These are phyloP conservation scores for Sclerotinia trifoliorum DNA, from an alignment of 2,329 filamentous ascomycete genomes.

Conservation along the genomic window DNA sequence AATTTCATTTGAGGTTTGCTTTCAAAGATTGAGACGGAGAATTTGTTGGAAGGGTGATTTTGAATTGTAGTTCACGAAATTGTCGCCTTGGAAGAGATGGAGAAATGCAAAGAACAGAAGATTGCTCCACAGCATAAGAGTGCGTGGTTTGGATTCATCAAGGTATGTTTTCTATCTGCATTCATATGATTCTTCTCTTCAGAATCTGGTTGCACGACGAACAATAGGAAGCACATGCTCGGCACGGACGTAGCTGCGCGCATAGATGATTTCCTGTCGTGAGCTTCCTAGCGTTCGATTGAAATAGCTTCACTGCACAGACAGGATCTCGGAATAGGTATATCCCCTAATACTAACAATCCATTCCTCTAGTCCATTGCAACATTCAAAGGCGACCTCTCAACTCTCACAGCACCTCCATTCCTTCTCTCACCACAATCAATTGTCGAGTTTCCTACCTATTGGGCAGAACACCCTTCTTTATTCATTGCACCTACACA, in stretches of 20 bases:
- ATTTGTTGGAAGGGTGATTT: background rate
- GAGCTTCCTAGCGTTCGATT: background rate
- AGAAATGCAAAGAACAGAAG: constrained; percentile 28
- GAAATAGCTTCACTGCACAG: background rate
- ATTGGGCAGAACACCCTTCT: constrained; percentile 76
- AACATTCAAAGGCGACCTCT: constrained; percentile 79
- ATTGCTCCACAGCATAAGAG: constrained; percentile 33
- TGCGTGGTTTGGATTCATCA: constrained; percentile 38
- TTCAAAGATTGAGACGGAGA: background rate
- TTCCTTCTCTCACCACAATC: constrained; percentile 79
- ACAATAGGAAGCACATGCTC: background rate
- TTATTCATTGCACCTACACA: constrained; percentile 79
- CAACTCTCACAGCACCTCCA: constrained; percentile 77
- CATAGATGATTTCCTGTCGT: too few species aligned
- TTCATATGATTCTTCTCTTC: background rate
- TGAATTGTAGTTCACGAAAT: too few species aligned
- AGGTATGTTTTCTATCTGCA: constrained; percentile 28
- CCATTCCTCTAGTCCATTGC: constrained; percentile 58
- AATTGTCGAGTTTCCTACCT: constrained; percentile 75
- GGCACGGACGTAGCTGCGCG: background rate
- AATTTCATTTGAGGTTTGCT: background rate
- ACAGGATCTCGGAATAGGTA: background rate
- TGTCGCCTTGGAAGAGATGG: background rate
- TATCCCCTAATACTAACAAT: background rate
- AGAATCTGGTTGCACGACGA: background rate